phyloP scores from a whole-genome alignment of 495 filamentous ascomycete genomes.

The Mytilinidion resinicola region DNA sequence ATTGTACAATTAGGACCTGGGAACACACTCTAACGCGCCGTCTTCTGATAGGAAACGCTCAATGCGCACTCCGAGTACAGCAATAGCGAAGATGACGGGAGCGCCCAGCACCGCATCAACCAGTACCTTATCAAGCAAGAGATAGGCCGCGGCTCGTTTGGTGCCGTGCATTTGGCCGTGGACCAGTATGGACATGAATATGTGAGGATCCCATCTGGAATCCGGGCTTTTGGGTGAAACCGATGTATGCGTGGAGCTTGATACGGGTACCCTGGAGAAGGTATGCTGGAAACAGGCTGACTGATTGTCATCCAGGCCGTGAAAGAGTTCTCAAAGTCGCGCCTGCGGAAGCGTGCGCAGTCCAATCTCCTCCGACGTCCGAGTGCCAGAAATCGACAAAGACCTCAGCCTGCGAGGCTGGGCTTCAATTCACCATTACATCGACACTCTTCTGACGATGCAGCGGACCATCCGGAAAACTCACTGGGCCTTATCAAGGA shows the following conservation, averaged over 20 bases:
- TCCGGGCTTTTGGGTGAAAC: background rate
- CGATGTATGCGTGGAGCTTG: slow-evolving; percentile 11
- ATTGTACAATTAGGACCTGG: background rate
- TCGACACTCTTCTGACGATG: slow-evolving; percentile 45
- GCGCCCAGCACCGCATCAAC: slow-evolving; percentile 75
- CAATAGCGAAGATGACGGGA: slow-evolving; percentile 77
- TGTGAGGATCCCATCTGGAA: slow-evolving; percentile 51
- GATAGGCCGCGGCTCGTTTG: slow-evolving; percentile 92
- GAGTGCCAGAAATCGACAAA: slow-evolving; percentile 46
- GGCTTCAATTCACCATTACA: slow-evolving; percentile 61
- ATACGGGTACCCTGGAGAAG: slow-evolving; percentile 16
- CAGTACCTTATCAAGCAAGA: slow-evolving; percentile 94
- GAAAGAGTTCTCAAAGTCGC: slow-evolving; percentile 94
- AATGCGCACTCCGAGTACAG: slow-evolving; percentile 83
- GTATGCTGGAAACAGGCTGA: slow-evolving; percentile 19
- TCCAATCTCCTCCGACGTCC: slow-evolving; percentile 79
- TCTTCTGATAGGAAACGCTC: slow-evolving; percentile 65
- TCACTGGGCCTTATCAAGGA: slow-evolving; percentile 84
- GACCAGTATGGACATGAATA: slow-evolving; percentile 92
- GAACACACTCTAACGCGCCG: background rate
- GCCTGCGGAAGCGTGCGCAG: slow-evolving; percentile 86
- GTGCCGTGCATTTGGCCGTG: slow-evolving; percentile 83
- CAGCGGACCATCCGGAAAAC: slow-evolving; percentile 59
- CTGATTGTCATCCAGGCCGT: slow-evolving; percentile 57
- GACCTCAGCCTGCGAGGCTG: slow-evolving; percentile 45